A percentile compares a stretch with the other conserved stretches of the same genome.
Conservation (phyloP, 805 yeast genomes). For the Wickerhamiella azymoides region DNA sequence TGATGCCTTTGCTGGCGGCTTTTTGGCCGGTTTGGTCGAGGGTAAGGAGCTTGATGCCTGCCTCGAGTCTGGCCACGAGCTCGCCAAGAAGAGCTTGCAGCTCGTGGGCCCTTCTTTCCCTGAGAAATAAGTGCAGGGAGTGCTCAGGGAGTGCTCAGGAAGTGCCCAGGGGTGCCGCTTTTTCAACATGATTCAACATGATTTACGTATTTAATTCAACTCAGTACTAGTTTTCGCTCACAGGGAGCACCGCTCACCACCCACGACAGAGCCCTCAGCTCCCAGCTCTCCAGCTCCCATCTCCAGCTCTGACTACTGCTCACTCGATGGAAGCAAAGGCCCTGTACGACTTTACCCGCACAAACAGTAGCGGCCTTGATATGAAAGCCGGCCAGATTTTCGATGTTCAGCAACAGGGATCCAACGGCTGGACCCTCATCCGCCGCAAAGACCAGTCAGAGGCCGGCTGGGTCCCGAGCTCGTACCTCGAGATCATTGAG, state of each 20-base stretch:
- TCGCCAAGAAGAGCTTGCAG: conserved; percentile 83
- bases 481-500: conserved; percentile 43
- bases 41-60: conserved; percentile 46
- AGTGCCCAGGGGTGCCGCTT: too few relatives aligned
- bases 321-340: conserved; percentile 40
- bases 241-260: too few relatives aligned
- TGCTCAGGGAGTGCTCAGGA: background rate
- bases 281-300: too few relatives aligned
- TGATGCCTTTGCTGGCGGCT: conserved; percentile 96
- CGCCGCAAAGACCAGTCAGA: conserved; percentile 56
- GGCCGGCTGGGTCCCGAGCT: conserved; percentile 96
- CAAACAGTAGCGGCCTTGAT: conserved; percentile 77
- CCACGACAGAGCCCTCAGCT: too few relatives aligned
- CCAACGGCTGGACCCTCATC: conserved; percentile 91
- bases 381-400: conserved; percentile 64
- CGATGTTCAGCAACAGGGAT: conserved; percentile 54
- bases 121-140: background rate
- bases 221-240: too few relatives aligned
- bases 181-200: background rate
- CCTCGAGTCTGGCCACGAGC: conserved; percentile 68
- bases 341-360: conserved; percentile 75
- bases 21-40: conserved; percentile 73
- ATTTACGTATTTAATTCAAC: too few relatives aligned
- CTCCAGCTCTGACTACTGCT: too few relatives aligned
- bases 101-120: conserved; percentile 94